Conservation (phyloP, 2,329 filamentous ascomycete genomes). For the Lecanoromycetidae sp. region DNA sequence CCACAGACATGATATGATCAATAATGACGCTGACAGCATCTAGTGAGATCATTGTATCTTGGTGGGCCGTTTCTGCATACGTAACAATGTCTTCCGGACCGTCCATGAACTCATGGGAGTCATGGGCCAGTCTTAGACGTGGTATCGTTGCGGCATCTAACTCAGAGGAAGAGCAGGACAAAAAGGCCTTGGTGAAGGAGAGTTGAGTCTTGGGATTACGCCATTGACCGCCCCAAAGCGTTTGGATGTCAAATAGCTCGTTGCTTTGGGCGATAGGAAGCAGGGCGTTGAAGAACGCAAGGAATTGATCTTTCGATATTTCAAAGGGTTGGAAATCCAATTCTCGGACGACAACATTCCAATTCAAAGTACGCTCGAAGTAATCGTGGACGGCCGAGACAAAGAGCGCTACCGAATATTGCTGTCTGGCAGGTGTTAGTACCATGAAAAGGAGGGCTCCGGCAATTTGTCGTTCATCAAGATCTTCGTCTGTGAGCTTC, state of each 20-base stretch:
- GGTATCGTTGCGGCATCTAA: conserved; percentile 79
- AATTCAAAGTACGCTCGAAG: conserved; percentile 47
- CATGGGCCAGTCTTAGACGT: conserved; percentile 65
- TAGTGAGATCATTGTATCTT: conserved; percentile 77
- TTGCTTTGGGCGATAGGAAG: conserved; percentile 55
- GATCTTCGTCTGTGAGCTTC: conserved; percentile 46
- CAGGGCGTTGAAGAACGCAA: conserved; percentile 67
- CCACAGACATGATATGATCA: conserved; percentile 44
- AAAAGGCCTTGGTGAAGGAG: conserved; percentile 83
- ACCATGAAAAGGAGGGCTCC: conserved; percentile 62
- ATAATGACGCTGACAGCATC: conserved; percentile 64
- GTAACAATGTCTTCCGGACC: conserved; percentile 48
- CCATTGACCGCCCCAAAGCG: conserved; percentile 83
- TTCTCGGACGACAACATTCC: conserved; percentile 58
- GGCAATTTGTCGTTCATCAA: conserved; percentile 72
- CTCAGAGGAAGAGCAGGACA: conserved; percentile 60
- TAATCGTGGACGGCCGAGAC: conserved; percentile 46
- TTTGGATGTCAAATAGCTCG: conserved; percentile 66
- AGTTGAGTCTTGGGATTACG: conserved; percentile 75
- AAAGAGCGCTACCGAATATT: conserved; percentile 56
- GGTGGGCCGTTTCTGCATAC: conserved; percentile 55
- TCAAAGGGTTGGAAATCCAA: conserved; percentile 72
- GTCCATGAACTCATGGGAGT: conserved; percentile 49
- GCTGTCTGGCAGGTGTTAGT: conserved; percentile 49
- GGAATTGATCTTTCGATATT: conserved; percentile 67